These are phyloP conservation scores for Pilobolus umbonatus DNA, from an alignment of 192 early-diverging fungal species.

Conservation along the genomic window DNA sequence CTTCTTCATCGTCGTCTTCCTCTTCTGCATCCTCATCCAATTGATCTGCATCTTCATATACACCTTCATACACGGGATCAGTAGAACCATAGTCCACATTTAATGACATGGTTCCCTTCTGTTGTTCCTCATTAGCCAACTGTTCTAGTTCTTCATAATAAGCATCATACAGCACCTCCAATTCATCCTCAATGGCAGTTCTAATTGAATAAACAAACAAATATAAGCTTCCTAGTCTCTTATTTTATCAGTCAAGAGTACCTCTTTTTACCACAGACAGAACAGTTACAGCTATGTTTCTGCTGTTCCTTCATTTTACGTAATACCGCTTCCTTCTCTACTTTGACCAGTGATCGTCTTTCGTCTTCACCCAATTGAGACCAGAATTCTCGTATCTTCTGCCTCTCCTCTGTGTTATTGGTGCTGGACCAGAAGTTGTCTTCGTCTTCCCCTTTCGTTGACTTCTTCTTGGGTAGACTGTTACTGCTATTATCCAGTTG, in stretches of 20 bases:
- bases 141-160: slow-evolving; percentile 87
- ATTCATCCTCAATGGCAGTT: slow-evolving; percentile 79
- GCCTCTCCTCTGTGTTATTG: slow-evolving; percentile 70
- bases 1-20: slow-evolving; percentile 36
- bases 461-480: neutral
- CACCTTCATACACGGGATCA: slow-evolving; percentile 4
- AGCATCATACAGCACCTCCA: slow-evolving; percentile 82
- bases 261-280: slow-evolving; percentile 78
- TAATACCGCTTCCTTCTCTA: slow-evolving; percentile 82
- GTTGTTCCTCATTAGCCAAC: slow-evolving; percentile 74
- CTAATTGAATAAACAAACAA: slow-evolving; percentile 33
- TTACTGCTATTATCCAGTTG: neutral
- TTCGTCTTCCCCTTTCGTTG: neutral
- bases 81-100: slow-evolving; percentile 1
- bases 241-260: slow-evolving; percentile 35
- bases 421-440: slow-evolving; percentile 58
- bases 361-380: slow-evolving; percentile 76
- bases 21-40: slow-evolving; percentile 40
- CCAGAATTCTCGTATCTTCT: slow-evolving; percentile 83
- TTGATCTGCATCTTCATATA: slow-evolving; percentile 23
- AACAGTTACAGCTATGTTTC: slow-evolving; percentile 78
- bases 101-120: neutral
- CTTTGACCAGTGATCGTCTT: slow-evolving; percentile 69
- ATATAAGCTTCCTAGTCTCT: neutral
- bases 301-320: slow-evolving; percentile 91